These are phyloP conservation scores for Kernera saxatilis DNA, from an alignment of 345 rosid species.

Conservation along the genomic window DNA sequence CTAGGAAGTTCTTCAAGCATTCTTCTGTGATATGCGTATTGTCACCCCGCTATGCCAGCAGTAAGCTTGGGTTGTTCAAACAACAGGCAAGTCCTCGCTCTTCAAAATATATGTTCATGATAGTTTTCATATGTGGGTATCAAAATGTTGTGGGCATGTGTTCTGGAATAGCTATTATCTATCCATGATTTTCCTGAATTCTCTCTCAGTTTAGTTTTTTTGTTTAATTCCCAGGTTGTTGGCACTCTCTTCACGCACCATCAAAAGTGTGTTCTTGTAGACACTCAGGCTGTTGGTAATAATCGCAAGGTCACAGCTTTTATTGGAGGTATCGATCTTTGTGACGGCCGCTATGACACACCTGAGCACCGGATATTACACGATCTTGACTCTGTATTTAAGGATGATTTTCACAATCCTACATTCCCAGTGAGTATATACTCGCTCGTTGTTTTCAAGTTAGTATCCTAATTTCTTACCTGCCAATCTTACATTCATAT, in stretches of 20 bases:
- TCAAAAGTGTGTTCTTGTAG: slow-evolving; percentile 87
- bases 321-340: slow-evolving; percentile 89
- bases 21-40: slow-evolving; percentile 93
- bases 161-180: background rate
- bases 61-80: slow-evolving; percentile 72
- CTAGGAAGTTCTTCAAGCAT: slow-evolving; percentile 82
- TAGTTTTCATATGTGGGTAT: background rate
- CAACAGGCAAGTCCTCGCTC: slow-evolving; percentile 53
- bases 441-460: slow-evolving; percentile 11
- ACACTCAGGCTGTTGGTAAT: slow-evolving; percentile 75
- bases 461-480: background rate
- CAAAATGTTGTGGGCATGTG: background rate
- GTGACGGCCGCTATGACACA: slow-evolving; percentile 98
- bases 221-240: slow-evolving; percentile 53
- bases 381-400: slow-evolving; percentile 59
- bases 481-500: background rate
- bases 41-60: slow-evolving; percentile 84
- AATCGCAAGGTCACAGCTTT: slow-evolving; percentile 78
- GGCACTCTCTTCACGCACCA: slow-evolving; percentile 93
- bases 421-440: slow-evolving; percentile 67
- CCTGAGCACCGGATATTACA: slow-evolving; percentile 75
- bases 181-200: background rate
- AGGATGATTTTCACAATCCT: slow-evolving; percentile 87
- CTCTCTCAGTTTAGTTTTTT: background rate
- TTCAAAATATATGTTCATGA: background rate